Base-by-base conservation (phyloP, 2,329 filamentous ascomycete species). In the Phialemonium atrogriseum region DNA sequence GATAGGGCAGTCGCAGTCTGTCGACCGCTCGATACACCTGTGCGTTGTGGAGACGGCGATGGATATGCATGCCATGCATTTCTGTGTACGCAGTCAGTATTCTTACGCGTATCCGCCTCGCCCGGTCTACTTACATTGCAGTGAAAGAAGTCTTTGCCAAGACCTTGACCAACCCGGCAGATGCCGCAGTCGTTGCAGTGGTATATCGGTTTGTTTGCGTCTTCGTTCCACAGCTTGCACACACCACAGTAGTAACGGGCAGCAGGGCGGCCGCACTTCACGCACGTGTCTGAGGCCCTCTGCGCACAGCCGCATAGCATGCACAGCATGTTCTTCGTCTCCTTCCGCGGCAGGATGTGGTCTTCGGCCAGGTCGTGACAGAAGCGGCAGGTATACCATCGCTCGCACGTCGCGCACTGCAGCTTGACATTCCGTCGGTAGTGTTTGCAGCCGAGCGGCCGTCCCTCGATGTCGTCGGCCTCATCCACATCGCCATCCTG, bases 181-280 rank as follows among this genome's bases (percentile, higher is more conserved):
- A 98, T 94, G 5, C 91, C 91, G 56, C 91, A 98, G 49, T 96
- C 91, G 49, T 79, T 74, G 56, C 91, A 98, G 54, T 98, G 91
- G 52, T 98, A 98, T 35, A 96, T 94, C 42, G 80, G 82, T 55
- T 93, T 95, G 43, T 77, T 80, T 33, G 78, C 75, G 45, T 95
- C 84, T 49, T 96, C 87, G 50, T 96, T 89, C 91, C 91, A 98
- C 2, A 98, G 69, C 59, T 95, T 95, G 68, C 91, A 98, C 34
- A 91, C 82, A 33, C 77, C 73, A 60, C 91, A 98, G 53, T 93
- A 98, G 56, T 96, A 96, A 49, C 82, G 82, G 10, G 89, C 87
- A 6, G 85, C 76, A 36, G 77, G 73, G 44, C 78, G 76, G 12
- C 79, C 81, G 52, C 91, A 98, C 34, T 75, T 69, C 30, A 71